phyloP scores from a whole-genome alignment of 2,329 filamentous ascomycete genomes.

The Stagonosporopsis tanaceti region DNA sequence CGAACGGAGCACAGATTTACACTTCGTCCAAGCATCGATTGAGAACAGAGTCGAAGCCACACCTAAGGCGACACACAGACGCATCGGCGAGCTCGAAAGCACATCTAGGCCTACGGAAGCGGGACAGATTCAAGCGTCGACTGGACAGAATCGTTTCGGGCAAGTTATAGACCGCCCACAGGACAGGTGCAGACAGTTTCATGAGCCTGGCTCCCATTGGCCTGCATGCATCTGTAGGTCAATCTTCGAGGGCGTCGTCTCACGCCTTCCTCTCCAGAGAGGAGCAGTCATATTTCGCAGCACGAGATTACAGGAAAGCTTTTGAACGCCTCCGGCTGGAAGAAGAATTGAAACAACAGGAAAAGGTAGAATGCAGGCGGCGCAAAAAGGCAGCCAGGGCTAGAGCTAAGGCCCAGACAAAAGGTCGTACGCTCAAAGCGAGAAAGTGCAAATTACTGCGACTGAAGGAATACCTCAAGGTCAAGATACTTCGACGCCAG shows the following conservation, averaged over 20 bases:
- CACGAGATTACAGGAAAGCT: conserved; percentile 4
- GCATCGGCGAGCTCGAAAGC: neutral
- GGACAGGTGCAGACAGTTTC: neutral
- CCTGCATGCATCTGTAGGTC: conserved; percentile 3
- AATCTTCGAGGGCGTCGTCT: neutral
- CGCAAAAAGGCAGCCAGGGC: conserved; percentile 4
- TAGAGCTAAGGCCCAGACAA: conserved; percentile 2
- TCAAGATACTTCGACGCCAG: conserved; percentile 9
- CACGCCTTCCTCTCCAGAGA: conserved; percentile 3
- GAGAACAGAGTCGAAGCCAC: neutral
- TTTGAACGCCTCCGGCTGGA: conserved; percentile 10
- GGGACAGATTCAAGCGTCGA: conserved; percentile 3
- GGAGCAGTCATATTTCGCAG: conserved; percentile 5
- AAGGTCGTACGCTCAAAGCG: neutral
- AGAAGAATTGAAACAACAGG: conserved; percentile 1
- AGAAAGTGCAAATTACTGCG: conserved; percentile 5
- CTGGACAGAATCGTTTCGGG: neutral
- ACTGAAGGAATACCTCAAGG: conserved; percentile 9
- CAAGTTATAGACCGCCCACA: neutral
- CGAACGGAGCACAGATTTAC: neutral
- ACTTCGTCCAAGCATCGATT: neutral
- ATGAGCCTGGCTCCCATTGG: conserved; percentile 14
- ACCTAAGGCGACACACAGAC: neutral
- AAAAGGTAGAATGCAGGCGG: conserved; percentile 2
- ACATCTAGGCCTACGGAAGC: neutral